Conservation (phyloP, 1,139 yeast species). For the Saccharomyces uvarum region DNA sequence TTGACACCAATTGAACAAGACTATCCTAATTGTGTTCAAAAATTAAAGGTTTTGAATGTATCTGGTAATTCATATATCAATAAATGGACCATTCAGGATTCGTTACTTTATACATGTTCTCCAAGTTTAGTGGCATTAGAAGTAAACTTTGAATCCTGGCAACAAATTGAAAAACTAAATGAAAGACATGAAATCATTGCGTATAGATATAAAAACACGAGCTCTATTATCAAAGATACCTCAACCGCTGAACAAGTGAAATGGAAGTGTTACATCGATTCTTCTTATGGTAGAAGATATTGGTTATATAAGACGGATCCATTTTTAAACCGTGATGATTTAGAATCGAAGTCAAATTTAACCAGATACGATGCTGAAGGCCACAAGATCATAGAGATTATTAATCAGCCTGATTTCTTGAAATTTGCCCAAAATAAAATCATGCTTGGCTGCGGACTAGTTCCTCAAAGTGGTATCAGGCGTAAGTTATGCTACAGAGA, state of each 20-base stretch:
- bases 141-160: constrained; percentile 34
- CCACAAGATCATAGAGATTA: constrained; percentile 49
- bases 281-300: constrained; percentile 60
- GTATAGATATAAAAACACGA: constrained; percentile 21
- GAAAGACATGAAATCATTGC: constrained; percentile 33
- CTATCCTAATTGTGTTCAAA: constrained; percentile 19
- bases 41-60: constrained; percentile 43
- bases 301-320: constrained; percentile 60
- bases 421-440: constrained; percentile 59
- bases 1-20: constrained; percentile 32
- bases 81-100: constrained; percentile 48
- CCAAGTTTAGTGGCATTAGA: constrained; percentile 37
- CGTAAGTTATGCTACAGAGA: constrained; percentile 28
- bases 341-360: constrained; percentile 25
- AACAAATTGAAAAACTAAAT: constrained; percentile 32
- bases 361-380: constrained; percentile 59
- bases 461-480: constrained; percentile 24
- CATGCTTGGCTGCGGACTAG: constrained; percentile 31
- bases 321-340: constrained; percentile 31
- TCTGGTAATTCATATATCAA: constrained; percentile 43
- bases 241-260: constrained; percentile 34
- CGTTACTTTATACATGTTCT: constrained; percentile 38
- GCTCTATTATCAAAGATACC: constrained; percentile 18
- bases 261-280: constrained; percentile 41
- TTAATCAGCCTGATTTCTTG: constrained; percentile 51